phyloP scores from a whole-genome alignment of 352 stramenopile species.

The Stramenopiles sp. region DNA sequence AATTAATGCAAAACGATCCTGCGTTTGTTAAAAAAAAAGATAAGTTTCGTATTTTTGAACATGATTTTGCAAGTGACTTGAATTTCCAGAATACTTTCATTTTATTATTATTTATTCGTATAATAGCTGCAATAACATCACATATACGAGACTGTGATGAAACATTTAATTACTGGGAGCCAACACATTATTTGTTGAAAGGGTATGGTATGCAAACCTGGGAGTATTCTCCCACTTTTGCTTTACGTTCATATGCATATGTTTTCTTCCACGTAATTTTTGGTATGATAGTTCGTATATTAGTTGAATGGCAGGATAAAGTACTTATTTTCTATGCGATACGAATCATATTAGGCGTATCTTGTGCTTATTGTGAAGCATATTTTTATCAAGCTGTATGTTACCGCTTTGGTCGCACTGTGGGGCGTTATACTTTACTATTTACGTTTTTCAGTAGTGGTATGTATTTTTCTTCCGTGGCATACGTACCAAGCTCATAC shows the following conservation, averaged over 20 bases:
- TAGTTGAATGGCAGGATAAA: constrained; percentile 19
- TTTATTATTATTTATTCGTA: no score
- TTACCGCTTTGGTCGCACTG: no score
- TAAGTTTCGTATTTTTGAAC: no score
- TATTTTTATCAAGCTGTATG: no score
- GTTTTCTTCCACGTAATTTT: constrained; percentile 38
- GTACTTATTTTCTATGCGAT: constrained; percentile 4
- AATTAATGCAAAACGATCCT: no score
- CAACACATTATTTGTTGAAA: constrained; percentile 86
- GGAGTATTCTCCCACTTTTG: constrained; percentile 71
- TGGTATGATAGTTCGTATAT: constrained; percentile 37
- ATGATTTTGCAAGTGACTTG: no score
- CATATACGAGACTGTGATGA: constrained; percentile 90
- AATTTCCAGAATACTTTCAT: no score
- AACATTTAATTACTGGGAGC: constrained; percentile 98
- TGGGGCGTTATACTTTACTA: constrained; percentile 37
- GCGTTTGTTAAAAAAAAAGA: no score
- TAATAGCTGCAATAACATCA: neutral
- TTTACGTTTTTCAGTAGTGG: constrained; percentile 61
- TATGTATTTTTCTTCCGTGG: constrained; percentile 67
- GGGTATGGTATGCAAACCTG: constrained; percentile 64
- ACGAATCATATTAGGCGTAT: constrained; percentile 3
- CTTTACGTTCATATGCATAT: constrained; percentile 85
- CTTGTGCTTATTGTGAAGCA: neutral
- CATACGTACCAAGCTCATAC: constrained; percentile 75